These are phyloP conservation scores for Rosellinia necatrix DNA, from an alignment of 2,329 filamentous ascomycete genomes.

Conservation along the genomic window DNA sequence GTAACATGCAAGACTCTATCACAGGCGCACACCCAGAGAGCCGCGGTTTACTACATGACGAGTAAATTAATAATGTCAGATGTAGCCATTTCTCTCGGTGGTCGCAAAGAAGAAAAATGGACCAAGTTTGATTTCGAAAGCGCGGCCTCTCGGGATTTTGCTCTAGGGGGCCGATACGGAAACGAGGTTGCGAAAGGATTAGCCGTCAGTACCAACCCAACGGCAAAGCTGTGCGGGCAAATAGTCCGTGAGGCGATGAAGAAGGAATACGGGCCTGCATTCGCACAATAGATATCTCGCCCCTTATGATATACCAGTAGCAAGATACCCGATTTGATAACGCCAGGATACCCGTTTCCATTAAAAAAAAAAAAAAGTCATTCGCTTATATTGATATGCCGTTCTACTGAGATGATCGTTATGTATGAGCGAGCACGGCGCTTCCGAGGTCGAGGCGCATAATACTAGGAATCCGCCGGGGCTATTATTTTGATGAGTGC, in stretches of 20 bases:
- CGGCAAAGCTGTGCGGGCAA: slow-evolving; percentile 70
- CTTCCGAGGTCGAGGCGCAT: not conserved
- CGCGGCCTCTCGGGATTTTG: slow-evolving; percentile 65
- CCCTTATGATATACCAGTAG: not conserved
- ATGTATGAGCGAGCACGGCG: not conserved
- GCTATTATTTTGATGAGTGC: not conserved
- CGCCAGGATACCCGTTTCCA: not conserved
- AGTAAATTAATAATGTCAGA: slow-evolving; percentile 53
- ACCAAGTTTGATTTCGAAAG: slow-evolving; percentile 62
- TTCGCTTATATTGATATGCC: not conserved
- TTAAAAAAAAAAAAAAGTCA: too few relatives aligned
- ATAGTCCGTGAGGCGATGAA: slow-evolving; percentile 73
- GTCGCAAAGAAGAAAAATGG: slow-evolving; percentile 55
- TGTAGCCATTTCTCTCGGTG: slow-evolving; percentile 44
- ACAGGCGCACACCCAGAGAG: slow-evolving; percentile 73
- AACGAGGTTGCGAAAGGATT: slow-evolving; percentile 68
- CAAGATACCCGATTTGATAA: not conserved
- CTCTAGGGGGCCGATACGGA: slow-evolving; percentile 66
- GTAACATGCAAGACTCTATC: slow-evolving; percentile 69
- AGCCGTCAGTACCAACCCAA: slow-evolving; percentile 69
- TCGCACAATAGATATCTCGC: slow-evolving; percentile 42
- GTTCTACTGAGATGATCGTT: not conserved
- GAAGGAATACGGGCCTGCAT: slow-evolving; percentile 65
- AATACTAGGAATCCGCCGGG: not conserved
- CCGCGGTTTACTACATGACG: slow-evolving; percentile 65